These are phyloP conservation scores for Endocladia muricata DNA, from an alignment of 31 red algal genomes.

Conservation along the genomic window DNA sequence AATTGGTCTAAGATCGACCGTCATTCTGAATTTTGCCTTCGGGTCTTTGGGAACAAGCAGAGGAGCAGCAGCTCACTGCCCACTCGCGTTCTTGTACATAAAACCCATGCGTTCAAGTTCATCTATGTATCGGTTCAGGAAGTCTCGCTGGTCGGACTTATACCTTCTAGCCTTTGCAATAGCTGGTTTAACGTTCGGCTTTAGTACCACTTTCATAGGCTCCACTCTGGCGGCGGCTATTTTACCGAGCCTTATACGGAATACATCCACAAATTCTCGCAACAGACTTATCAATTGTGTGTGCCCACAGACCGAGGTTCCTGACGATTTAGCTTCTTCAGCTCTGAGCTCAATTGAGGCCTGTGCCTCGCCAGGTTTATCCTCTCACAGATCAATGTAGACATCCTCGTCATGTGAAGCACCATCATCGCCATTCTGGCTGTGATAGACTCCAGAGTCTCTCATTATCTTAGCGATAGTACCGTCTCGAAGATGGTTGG, in stretches of 20 bases:
- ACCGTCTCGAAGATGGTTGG: neutral
- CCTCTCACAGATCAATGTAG: constrained; percentile 17
- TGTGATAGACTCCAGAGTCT: too few relatives aligned
- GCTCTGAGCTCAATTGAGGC: neutral
- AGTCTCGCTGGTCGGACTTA: constrained; percentile 13
- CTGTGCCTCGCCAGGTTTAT: neutral
- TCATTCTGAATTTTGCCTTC: constrained; percentile 13
- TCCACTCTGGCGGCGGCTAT: constrained; percentile 10
- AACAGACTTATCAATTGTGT: neutral
- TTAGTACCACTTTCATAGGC: constrained; percentile 29
- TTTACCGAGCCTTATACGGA: constrained; percentile 14
- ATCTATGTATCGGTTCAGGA: constrained; percentile 14
- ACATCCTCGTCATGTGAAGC: too few relatives aligned
- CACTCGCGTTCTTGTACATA: neutral
- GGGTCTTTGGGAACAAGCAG: constrained; percentile 30
- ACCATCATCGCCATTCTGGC: too few relatives aligned
- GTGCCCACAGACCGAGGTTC: neutral
- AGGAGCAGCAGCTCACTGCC: constrained; percentile 20
- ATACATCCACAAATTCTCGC: constrained; percentile 9
- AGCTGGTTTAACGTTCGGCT: neutral
- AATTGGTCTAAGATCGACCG: constrained; percentile 24
- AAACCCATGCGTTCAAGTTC: constrained; percentile 12
- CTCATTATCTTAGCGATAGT: too few relatives aligned
- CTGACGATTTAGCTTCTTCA: neutral
- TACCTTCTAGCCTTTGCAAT: constrained; percentile 10